A percentile compares a stretch with the other conserved stretches of the same genome.
phyloP scores from a whole-genome alignment of 1,284 basidiomycete species.

The Kwoniella shivajii region DNA sequence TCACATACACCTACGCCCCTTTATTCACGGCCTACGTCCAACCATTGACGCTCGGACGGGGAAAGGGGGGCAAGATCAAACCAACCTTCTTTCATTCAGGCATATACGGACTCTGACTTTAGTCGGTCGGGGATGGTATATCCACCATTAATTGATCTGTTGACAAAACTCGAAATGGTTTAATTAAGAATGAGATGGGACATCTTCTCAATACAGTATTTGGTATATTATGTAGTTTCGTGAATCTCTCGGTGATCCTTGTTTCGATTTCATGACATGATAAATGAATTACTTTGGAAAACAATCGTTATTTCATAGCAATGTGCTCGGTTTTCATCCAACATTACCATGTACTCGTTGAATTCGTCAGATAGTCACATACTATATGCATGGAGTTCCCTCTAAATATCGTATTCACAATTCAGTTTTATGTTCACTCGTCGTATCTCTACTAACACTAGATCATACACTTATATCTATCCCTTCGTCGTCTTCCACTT shows the following conservation, averaged over 20 bases:
- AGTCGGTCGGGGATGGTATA: conserved; percentile 25
- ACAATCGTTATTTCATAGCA: no score
- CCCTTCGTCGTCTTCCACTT: no score
- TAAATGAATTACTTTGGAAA: no score
- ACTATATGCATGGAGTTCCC: conserved; percentile 5
- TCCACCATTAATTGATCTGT: background rate
- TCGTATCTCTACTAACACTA: no score
- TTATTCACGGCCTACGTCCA: conserved; percentile 52
- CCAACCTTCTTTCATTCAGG: conserved; percentile 7
- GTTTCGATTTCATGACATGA: no score
- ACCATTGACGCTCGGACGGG: conserved; percentile 48
- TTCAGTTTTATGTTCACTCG: no score
- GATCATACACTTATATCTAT: no score
- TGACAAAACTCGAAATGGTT: background rate
- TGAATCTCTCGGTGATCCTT: no score
- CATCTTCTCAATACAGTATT: background rate
- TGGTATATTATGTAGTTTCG: no score
- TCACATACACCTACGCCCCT: conserved; percentile 26
- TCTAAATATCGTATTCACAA: no score
- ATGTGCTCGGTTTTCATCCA: no score
- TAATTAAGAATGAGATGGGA: conserved; percentile 2
- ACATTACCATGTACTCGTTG: background rate
- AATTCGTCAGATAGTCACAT: no score
- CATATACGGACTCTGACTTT: conserved; percentile 18
- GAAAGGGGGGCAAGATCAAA: conserved; percentile 50